phyloP scores from a whole-genome alignment of 2,329 filamentous ascomycete genomes.

The Aureobasidium vineae region DNA sequence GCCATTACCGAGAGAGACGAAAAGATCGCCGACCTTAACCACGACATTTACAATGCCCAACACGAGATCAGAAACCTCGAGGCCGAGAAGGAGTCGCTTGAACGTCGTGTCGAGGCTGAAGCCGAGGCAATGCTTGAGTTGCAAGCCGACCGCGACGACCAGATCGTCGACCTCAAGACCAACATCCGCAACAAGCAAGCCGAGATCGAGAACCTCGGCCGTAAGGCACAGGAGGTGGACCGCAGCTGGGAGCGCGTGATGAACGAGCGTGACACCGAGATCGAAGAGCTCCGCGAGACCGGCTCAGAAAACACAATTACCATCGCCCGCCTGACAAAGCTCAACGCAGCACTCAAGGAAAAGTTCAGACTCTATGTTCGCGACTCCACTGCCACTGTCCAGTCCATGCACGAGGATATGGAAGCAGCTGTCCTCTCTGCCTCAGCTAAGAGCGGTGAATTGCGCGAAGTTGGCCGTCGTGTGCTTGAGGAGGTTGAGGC shows the following conservation, averaged over 20 bases:
- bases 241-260: constrained; percentile 44
- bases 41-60: constrained; percentile 27
- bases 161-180: constrained; percentile 36
- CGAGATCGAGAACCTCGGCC: constrained; percentile 37
- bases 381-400: constrained; percentile 34
- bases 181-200: constrained; percentile 38
- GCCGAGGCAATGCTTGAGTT: constrained; percentile 40
- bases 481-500: constrained; percentile 30
- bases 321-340: constrained; percentile 32
- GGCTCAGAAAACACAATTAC: constrained; percentile 31
- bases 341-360: constrained; percentile 34
- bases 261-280: constrained; percentile 41
- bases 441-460: not conserved
- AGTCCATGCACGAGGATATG: constrained; percentile 31
- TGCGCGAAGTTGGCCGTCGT: constrained; percentile 15
- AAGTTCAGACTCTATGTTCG: constrained; percentile 40
- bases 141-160: constrained; percentile 36
- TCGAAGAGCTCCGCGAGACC: constrained; percentile 39
- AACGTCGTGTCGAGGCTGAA: constrained; percentile 39
- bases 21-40: constrained; percentile 36
- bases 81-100: constrained; percentile 36
- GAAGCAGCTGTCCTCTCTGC: constrained; percentile 9
- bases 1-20: constrained; percentile 39
- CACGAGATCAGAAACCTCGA: constrained; percentile 33
- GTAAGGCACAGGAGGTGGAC: constrained; percentile 41